Evolutionary conservation across 108 stramenopile species (phyloP), one percentile per base, ranked within the genome.

Genomic region (Stephanodiscus minutulus): DNA sequence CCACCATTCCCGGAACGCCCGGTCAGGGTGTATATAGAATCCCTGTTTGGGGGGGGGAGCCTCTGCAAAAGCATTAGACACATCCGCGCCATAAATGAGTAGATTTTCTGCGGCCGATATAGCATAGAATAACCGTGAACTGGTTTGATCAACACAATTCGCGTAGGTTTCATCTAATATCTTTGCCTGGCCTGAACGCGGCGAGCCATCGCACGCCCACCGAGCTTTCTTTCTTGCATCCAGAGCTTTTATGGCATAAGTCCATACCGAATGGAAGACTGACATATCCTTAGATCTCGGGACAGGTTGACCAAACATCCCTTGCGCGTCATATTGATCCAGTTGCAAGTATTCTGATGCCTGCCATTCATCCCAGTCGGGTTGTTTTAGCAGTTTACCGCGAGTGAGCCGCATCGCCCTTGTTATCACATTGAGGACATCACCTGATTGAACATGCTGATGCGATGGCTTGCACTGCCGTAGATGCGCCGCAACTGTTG

Each of bases 181-280:
- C 31, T 33, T 33, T 2, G 31, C 31, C 31, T 33, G 31, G 5
- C 31, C 31, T 4, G 31, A 33, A 5, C 31, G 31, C 2, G 31
- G 31, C 5, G 31, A 33, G 2, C 31, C 31, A 33, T 33, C 31
- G 5, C 31, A 33, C 5, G 31, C 31, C 31, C 31, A 33, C 31
- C 63, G 39, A 22, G 63, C 65, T 27, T 66, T 66, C 48, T 66
- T 66, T 2, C 65, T 48, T 3, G 25, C 43, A 8, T 64, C 63
- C 31, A 33, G 5, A 48, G 15, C n/a, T 6, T 48, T 48, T 5
- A 64, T 20, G 1, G 7, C 50, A 50, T 66, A 66, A 5, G 47
- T 49, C 65, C 65, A 66, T 1, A 66, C 31, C 1, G 52, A 53
- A 33, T 33, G 31, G 31, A 33, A 33, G 31, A 33, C 31, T 4